Evolutionary conservation across 1,139 yeast species (phyloP).

Genomic region (Candida frijolesensis): DNA sequence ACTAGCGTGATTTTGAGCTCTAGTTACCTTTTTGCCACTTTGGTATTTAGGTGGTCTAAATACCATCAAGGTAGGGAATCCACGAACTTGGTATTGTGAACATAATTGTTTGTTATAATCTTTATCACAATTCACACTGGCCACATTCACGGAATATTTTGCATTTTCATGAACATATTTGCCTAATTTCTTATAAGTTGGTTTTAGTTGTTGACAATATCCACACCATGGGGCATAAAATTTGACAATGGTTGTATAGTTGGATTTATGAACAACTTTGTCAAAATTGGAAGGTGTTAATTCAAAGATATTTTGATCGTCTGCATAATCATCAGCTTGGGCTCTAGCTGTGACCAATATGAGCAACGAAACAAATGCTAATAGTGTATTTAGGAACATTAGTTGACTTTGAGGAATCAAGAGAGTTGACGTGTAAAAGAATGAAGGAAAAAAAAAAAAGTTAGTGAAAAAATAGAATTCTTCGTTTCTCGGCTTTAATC

Average conservation of each 20-base stretch:
- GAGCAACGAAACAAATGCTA: conserved; percentile 6
- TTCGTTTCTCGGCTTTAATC: background rate
- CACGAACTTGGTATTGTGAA: conserved; percentile 63
- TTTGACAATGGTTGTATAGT: conserved; percentile 82
- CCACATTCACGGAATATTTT: conserved; percentile 68
- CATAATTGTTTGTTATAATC: conserved; percentile 69
- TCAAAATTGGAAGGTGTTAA: conserved; percentile 61
- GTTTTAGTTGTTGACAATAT: conserved; percentile 62
- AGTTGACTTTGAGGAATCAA: background rate
- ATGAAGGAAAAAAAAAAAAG: background rate
- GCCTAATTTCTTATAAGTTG: conserved; percentile 65
- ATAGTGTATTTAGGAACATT: conserved; percentile 1
- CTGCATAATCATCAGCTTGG: conserved; percentile 33
- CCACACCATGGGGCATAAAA: conserved; percentile 99
- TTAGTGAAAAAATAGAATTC: background rate
- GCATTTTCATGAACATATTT: conserved; percentile 48
- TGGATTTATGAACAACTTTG: conserved; percentile 63
- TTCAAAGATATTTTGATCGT: conserved; percentile 56
- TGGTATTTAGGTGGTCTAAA: conserved; percentile 78
- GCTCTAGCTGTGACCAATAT: conserved; percentile 14
- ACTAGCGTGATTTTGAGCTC: conserved; percentile 46
- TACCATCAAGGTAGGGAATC: conserved; percentile 80
- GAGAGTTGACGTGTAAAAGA: background rate
- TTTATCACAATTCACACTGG: conserved; percentile 85
- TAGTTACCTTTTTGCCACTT: conserved; percentile 13